A percentile compares a stretch with the other conserved stretches of the same genome.
These are phyloP conservation scores for Aspergillus tamarii DNA, from an alignment of 2,329 filamentous ascomycete species.

Conservation along the genomic window DNA sequence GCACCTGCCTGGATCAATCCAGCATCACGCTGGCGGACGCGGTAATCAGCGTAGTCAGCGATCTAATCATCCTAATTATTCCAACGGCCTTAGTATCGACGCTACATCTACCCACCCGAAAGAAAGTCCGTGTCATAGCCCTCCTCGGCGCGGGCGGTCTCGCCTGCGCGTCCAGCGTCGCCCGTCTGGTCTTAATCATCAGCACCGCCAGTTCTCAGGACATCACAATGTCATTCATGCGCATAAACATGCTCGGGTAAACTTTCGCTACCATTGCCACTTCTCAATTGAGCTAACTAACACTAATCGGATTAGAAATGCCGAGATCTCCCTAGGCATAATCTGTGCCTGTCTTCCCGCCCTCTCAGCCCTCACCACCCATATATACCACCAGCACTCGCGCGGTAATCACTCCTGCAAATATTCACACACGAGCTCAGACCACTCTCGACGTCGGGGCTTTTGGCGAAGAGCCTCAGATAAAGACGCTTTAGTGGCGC, in stretches of 20 bases:
- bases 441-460: not conserved
- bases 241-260: not conserved
- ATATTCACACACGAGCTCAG: not conserved
- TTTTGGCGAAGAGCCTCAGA: not conserved
- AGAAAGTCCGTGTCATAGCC: not conserved
- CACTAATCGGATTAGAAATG: accelerated
- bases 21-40: not conserved
- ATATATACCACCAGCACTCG: not conserved
- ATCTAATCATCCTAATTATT: not conserved
- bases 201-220: not conserved
- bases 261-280: accelerated
- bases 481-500: not conserved
- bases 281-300: not conserved
- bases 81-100: not conserved
- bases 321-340: not conserved
- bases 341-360: not conserved
- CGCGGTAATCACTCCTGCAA: not conserved
- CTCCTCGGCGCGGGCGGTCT: not conserved
- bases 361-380: not conserved
- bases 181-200: not conserved
- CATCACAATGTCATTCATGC: not conserved
- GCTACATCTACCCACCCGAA: not conserved
- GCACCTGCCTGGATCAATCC: not conserved
- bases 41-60: not conserved
- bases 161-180: not conserved